phyloP scores from a whole-genome alignment of 139 green algal genomes.

The Chlamydomonas sphaeroides region DNA sequence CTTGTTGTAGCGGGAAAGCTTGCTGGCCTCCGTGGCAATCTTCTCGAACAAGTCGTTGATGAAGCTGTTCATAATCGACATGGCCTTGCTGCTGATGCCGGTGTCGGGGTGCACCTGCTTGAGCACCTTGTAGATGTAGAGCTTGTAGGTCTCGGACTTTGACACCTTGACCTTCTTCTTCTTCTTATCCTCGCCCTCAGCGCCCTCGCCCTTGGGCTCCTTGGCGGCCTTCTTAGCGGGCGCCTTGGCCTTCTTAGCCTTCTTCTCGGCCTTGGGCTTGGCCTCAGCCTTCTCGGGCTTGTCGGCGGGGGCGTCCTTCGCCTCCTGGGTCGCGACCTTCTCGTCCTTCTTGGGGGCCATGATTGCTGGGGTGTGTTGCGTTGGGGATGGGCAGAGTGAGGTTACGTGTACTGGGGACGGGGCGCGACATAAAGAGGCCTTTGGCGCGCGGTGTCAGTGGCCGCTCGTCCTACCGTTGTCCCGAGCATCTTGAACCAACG shows the following conservation, averaged over 20 bases:
- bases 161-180: conserved; percentile 7
- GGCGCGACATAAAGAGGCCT: too few species aligned
- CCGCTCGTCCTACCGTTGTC: too few species aligned
- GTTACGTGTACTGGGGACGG: too few species aligned
- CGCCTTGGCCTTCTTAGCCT: conserved; percentile 2
- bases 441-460: too few species aligned
- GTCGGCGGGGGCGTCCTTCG: neutral
- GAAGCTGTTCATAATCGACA: conserved; percentile 91
- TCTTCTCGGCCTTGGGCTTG: conserved; percentile 11
- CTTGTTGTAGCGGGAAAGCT: conserved; percentile 60
- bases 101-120: conserved; percentile 95
- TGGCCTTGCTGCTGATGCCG: conserved; percentile 95
- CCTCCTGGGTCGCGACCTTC: neutral
- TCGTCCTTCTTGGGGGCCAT: conserved; percentile 12
- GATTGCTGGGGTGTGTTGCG: too few species aligned
- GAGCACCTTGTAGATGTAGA: conserved; percentile 99
- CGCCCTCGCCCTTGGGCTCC: neutral
- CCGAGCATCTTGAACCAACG: too few species aligned
- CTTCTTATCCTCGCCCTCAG: neutral
- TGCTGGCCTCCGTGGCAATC: conserved; percentile 80
- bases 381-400: too few species aligned
- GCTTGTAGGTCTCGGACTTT: conserved; percentile 93
- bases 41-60: conserved; percentile 88
- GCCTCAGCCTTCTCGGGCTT: neutral
- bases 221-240: conserved; percentile 5